Evolutionary conservation across 2,329 filamentous ascomycete species (phyloP).

Genomic region (Aspergillus phoenicis): DNA sequence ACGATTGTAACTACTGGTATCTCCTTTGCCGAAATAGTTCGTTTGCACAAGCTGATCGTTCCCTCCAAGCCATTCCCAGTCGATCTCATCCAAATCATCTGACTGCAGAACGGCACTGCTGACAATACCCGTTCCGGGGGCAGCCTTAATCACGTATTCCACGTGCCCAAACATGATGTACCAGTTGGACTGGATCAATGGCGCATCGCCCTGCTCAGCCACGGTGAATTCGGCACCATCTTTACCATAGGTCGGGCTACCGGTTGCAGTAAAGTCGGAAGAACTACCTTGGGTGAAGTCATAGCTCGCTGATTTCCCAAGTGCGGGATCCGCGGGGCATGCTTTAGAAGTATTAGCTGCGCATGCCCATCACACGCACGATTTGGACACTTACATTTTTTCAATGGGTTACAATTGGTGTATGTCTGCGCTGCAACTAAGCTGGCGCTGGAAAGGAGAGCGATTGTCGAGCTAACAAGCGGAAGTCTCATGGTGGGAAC

Average conservation of each 20-base stretch:
- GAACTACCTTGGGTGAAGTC: conserved; percentile 80
- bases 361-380: not conserved
- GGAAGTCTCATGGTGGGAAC: conserved; percentile 37
- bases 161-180: conserved; percentile 99
- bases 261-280: conserved; percentile 72
- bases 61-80: conserved; percentile 92
- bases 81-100: conserved; percentile 91
- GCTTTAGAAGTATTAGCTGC: conserved; percentile 35
- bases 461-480: conserved; percentile 27
- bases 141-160: conserved; percentile 80
- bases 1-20: conserved; percentile 82
- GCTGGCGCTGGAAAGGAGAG: conserved; percentile 32
- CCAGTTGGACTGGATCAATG: conserved; percentile 84
- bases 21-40: conserved; percentile 96
- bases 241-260: conserved; percentile 70
- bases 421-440: conserved; percentile 46
- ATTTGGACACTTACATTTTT: conserved; percentile 36
- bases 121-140: conserved; percentile 87
- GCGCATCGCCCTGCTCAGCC: conserved; percentile 74
- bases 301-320: conserved; percentile 79
- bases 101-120: conserved; percentile 90
- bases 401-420: conserved; percentile 47
- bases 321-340: conserved; percentile 76
- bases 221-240: conserved; percentile 84
- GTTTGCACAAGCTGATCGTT: conserved; percentile 78